These are phyloP conservation scores for Cardamine occulta DNA, from an alignment of 345 rosid genomes.

Conservation along the genomic window DNA sequence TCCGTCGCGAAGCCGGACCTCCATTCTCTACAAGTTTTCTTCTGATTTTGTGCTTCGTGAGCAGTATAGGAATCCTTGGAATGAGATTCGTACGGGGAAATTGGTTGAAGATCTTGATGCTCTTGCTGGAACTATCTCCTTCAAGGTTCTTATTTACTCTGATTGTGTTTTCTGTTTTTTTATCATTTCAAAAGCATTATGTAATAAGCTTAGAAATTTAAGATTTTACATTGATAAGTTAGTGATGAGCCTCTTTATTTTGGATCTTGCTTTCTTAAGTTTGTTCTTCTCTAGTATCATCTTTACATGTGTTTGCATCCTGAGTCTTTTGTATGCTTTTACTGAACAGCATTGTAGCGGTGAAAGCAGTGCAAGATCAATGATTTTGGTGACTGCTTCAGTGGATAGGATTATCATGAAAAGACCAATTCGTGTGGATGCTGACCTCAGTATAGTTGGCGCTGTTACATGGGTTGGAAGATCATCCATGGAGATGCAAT, in stretches of 20 bases:
- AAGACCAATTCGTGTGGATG: constrained; percentile 63
- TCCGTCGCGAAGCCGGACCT: constrained; percentile 79
- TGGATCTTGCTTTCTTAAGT: background rate
- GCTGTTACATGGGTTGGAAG: constrained; percentile 94
- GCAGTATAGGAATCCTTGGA: constrained; percentile 93
- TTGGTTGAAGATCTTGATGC: constrained; percentile 95
- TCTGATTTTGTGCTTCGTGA: constrained; percentile 72
- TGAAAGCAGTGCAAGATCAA: constrained; percentile 59
- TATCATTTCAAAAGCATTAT: background rate
- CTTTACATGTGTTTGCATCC: background rate
- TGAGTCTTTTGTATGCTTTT: constrained; percentile 8
- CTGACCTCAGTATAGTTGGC: constrained; percentile 62
- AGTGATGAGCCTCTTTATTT: background rate
- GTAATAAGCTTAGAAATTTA: background rate
- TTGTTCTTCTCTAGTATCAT: background rate
- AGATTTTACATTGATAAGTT: background rate
- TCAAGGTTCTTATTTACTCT: constrained; percentile 53
- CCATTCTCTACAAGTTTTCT: constrained; percentile 68
- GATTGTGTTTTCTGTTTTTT: background rate
- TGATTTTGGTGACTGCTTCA: constrained; percentile 87
- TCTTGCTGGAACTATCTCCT: constrained; percentile 87
- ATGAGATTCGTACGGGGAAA: constrained; percentile 78
- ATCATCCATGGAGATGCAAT: constrained; percentile 85
- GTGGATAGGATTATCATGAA: constrained; percentile 79
- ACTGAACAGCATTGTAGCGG: constrained; percentile 67